Conservation (phyloP, 805 yeast genomes). For the Candida yuanshanica region DNA sequence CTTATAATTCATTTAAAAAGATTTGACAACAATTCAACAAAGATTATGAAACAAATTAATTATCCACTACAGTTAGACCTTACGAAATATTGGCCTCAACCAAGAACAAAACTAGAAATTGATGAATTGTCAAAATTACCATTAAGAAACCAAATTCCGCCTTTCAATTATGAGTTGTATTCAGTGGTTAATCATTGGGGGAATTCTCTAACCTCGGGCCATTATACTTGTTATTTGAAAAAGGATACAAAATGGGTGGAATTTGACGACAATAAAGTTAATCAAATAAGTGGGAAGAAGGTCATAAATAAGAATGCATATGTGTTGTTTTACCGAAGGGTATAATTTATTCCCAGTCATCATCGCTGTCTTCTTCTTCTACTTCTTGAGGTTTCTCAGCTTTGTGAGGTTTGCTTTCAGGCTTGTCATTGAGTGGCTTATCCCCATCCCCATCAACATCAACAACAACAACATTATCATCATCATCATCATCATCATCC, state of each 20-base stretch:
- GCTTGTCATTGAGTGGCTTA: too few relatives aligned
- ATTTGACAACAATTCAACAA: slow-evolving; percentile 44
- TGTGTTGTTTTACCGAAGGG: slow-evolving; percentile 67
- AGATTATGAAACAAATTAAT: slow-evolving; percentile 46
- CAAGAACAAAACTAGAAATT: slow-evolving; percentile 6
- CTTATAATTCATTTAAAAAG: slow-evolving; percentile 83
- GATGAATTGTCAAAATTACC: slow-evolving; percentile 35
- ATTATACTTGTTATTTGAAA: slow-evolving; percentile 80
- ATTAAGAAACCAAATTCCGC: slow-evolving; percentile 74
- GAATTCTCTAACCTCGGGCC: slow-evolving; percentile 69
- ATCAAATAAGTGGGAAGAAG: slow-evolving; percentile 42
- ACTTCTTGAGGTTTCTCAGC: slow-evolving; percentile 4
- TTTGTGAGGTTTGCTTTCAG: slow-evolving; percentile 1
- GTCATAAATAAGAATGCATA: slow-evolving; percentile 72
- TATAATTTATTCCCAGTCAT: slow-evolving; percentile 51
- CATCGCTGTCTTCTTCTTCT: slow-evolving; percentile 41
- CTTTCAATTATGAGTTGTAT: slow-evolving; percentile 69
- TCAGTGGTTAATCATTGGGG: slow-evolving; percentile 87
- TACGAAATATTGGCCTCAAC: slow-evolving; percentile 14
- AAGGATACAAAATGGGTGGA: slow-evolving; percentile 55
- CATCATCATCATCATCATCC: slow-evolving; percentile 46
- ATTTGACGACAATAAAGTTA: slow-evolving; percentile 74
- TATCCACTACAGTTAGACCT: slow-evolving; percentile 67
- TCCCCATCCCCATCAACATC: slow-evolving; percentile 3
- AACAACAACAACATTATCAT: slow-evolving; percentile 14